Evolutionary conservation across 1,284 basidiomycete genomes (phyloP), one percentile per base, ranked within the genome.

Genomic region (Takashimella tepidaria): DNA sequence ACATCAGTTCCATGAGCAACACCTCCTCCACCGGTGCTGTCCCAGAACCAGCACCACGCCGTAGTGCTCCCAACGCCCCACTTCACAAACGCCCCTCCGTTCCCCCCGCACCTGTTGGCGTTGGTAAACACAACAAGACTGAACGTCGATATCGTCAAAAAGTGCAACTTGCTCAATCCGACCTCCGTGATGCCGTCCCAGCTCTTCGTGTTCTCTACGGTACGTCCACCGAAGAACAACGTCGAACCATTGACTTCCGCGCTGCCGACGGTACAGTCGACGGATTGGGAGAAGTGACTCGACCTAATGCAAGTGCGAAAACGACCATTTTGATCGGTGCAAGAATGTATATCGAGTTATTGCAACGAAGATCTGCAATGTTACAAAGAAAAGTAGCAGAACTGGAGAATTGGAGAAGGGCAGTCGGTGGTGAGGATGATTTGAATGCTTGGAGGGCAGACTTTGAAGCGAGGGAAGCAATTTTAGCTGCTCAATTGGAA

Each of bases 91-190:
- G 53, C 19, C 41, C 53, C 3, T 26, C 27, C 6, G 27, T 51
- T 1, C 20, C 58, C 1, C 10, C 26, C 6, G 49, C 60, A 0
- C 56, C 56, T 5, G 53, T 55, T 16, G 57, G 64, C 6, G 68
- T 70, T 3, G 72, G 72, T 24, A 74, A 74, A 54, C 74, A 76
- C 62, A 76, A 76, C 67, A 76, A 75, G 63, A 75, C 73, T 8
- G 74, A 76, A 58, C 57, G 73, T 22, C 63, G 73, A 25, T 76
- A 76, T 54, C 70, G 74, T 25, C 69, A 70, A 51, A 76, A 76
- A 59, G 74, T 76, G 13, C 73, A 76, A 59, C 67, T 67, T 48
- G 73, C 74, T 16, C 72, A 75, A 54, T 63, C 70, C 26, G 70
- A 72, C 45, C 62, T 76, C 5, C 73, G 74, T n/a, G 74, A 76